Evolutionary conservation across 257 asterid genomes (phyloP), one percentile per base, ranked within the genome.

Genomic region (Paraleonurus japonicus): DNA sequence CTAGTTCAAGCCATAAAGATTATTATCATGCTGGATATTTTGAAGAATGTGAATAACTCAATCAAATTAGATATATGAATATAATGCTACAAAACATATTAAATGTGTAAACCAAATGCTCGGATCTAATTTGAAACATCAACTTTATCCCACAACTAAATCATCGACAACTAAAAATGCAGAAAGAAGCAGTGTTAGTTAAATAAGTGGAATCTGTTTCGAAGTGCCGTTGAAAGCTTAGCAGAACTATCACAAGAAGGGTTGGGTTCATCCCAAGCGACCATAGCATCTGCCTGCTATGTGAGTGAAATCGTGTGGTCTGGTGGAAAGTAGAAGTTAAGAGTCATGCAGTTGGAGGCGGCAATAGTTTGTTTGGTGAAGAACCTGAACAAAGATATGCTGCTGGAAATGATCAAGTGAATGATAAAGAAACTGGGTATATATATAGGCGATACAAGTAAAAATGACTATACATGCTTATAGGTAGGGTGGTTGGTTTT

Each of bases 201-300:
- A 35, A 51, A 41, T 6, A 65, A 22, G 61, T 13, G 54, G 58
- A 72, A 48, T 24, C 85, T 82, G 83, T 76, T 83, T 83, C 0
- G 80, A 71, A 17, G 69, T 70, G 39, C 83, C 85, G 23, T 75
- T 43, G 81, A 50, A 27, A 50, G n/a, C 75, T 76, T 67, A 55
- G 88, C 76, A 26, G 81, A 39, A 30, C 6, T 80, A 28, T 69
- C 85, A 11, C 78, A 82, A 1, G 90, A 22, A 9, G 94, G 85
- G 88, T 89, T 89, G 78, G 87, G 93, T 82, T 87, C 90, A 43
- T 85, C 94, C 96, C 96, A 89, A 68, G 94, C 9, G 47, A 39
- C 47, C 15, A 39, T 43, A 15, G 39, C 39, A 33, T 33, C 39
- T 7, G 39, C 39, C 39, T 5, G 39, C 39, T 33, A 33, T 33